Evolutionary conservation across 2,329 filamentous ascomycete genomes (phyloP).

Genomic region (Neopestalotiopsis rosae): DNA sequence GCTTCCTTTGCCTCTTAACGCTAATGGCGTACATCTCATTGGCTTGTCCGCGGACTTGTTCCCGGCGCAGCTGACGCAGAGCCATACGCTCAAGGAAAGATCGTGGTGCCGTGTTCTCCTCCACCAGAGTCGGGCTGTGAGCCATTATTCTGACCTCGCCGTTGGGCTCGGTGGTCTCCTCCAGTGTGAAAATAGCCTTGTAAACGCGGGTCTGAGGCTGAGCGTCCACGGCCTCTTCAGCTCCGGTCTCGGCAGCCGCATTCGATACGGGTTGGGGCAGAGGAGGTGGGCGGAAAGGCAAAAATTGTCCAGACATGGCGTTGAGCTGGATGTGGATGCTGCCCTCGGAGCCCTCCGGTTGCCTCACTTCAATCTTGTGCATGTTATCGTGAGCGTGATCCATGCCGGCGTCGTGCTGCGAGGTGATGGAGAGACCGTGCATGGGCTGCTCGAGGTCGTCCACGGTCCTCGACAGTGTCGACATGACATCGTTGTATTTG

Average conservation of each 20-base stretch:
- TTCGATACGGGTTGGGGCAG: conserved; percentile 67
- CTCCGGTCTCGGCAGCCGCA: conserved; percentile 44
- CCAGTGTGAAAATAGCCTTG: conserved; percentile 70
- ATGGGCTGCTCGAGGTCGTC: conserved; percentile 65
- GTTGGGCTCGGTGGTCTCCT: conserved; percentile 66
- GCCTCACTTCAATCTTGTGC: conserved; percentile 57
- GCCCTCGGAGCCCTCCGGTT: conserved; percentile 61
- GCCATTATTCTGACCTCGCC: conserved; percentile 66
- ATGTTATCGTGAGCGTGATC: conserved; percentile 51
- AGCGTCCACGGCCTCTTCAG: conserved; percentile 38
- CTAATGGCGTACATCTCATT: conserved; percentile 79
- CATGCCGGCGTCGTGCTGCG: conserved; percentile 29
- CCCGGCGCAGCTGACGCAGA: conserved; percentile 64
- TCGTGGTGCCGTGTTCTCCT: conserved; percentile 49
- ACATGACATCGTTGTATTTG: conserved; percentile 67
- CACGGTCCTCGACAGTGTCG: conserved; percentile 67
- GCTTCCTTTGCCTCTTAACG: conserved; percentile 87
- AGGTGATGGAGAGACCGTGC: conserved; percentile 53
- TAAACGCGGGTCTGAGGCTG: conserved; percentile 60
- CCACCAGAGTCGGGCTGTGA: conserved; percentile 63
- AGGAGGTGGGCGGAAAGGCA: conserved; percentile 87
- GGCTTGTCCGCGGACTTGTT: conserved; percentile 55
- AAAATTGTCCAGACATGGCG: conserved; percentile 71
- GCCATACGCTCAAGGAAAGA: conserved; percentile 76
- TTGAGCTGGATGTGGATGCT: conserved; percentile 71